Conservation (phyloP, 371 early-diverging fungal species). For the Syncephalastrum racemosum region DNA sequence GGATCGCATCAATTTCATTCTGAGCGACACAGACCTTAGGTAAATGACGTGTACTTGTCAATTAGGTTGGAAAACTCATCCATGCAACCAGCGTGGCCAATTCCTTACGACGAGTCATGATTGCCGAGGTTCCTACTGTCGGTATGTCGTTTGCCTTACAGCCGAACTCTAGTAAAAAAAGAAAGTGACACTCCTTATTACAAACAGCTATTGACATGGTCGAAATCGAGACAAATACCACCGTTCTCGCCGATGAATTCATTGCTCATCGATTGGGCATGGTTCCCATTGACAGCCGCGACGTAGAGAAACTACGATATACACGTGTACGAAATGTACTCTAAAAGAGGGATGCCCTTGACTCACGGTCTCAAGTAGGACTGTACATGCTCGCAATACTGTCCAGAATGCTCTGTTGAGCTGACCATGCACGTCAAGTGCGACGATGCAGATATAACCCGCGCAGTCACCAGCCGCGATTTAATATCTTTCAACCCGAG, state of each 20-base stretch:
- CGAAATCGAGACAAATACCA: conserved; percentile 93
- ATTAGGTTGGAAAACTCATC: neutral
- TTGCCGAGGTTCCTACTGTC: conserved; percentile 98
- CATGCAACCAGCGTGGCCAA: conserved; percentile 81
- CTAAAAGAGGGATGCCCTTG: neutral
- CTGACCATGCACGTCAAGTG: conserved; percentile 85
- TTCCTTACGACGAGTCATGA: conserved; percentile 94
- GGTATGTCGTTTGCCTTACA: conserved; percentile 35
- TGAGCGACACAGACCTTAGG: conserved; percentile 81
- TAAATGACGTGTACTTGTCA: conserved; percentile 19
- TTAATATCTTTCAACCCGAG: conserved; percentile 76
- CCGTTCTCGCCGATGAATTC: conserved; percentile 98
- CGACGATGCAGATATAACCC: conserved; percentile 64
- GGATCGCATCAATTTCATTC: conserved; percentile 70
- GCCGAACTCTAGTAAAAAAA: neutral
- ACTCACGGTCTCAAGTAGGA: conserved; percentile 54
- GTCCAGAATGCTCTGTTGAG: conserved; percentile 90
- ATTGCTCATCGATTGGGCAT: conserved; percentile 98
- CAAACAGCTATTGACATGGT: conserved; percentile 98
- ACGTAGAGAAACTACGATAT: conserved; percentile 80
- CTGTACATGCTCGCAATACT: conserved; percentile 89
- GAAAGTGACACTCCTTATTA: neutral
- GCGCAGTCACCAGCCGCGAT: conserved; percentile 82
- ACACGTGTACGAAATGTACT: conserved; percentile 58
- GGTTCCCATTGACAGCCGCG: conserved; percentile 88